These are phyloP conservation scores for Phyllosticta capitalensis DNA, from an alignment of 2,329 filamentous ascomycete species.

Conservation along the genomic window DNA sequence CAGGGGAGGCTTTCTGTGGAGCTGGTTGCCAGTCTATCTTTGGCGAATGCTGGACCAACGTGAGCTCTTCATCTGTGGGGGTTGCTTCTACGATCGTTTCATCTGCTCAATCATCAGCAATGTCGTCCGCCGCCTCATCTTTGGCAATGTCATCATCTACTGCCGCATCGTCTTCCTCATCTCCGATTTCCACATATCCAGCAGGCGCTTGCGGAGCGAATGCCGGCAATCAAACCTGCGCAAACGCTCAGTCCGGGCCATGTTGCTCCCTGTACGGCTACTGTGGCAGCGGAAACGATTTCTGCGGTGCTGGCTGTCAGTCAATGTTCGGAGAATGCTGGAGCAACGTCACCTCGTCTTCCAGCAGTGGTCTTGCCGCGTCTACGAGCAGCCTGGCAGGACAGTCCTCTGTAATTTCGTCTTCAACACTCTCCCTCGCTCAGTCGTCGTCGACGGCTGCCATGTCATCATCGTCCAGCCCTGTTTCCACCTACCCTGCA, in stretches of 20 bases:
- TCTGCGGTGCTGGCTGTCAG: slow-evolving; percentile 6
- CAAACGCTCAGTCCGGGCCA: neutral
- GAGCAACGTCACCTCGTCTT: neutral
- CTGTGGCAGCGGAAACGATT: slow-evolving; percentile 8
- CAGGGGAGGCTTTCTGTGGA: slow-evolving; percentile 24
- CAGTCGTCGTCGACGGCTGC: neutral
- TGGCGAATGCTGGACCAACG: neutral
- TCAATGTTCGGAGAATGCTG: slow-evolving; percentile 3
- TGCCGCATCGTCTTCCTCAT: neutral
- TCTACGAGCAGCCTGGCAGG: neutral
- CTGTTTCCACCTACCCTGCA: neutral
- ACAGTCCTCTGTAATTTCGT: neutral
- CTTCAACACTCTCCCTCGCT: neutral
- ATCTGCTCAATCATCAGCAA: neutral
- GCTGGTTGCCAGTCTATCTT: slow-evolving; percentile 11
- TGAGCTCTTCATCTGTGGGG: too few relatives aligned
- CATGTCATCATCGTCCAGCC: neutral
- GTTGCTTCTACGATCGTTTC: too few relatives aligned
- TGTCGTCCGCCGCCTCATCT: neutral
- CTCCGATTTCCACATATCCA: slow-evolving; percentile 1
- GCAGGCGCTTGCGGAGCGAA: neutral
- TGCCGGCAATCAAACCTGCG: neutral
- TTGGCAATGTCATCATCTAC: neutral
- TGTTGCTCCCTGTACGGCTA: slow-evolving; percentile 10
- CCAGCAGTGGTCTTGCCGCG: neutral